Evolutionary conservation across 306 rosid species (phyloP), one percentile per base, ranked within the genome.

Genomic region (Dryas drummondii): DNA sequence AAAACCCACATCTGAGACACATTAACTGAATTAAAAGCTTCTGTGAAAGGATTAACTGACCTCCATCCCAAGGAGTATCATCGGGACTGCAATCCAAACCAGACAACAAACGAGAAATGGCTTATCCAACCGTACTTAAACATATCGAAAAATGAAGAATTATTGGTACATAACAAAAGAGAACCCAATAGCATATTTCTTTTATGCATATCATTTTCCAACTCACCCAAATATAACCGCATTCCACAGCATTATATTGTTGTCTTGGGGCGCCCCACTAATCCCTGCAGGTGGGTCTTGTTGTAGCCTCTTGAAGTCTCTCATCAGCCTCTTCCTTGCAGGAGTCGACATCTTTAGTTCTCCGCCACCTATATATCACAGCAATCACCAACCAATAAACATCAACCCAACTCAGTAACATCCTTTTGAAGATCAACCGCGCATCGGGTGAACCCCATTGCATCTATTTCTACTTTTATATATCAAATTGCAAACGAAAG

Each of bases 31-130:
- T 61, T 27, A 17, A 27, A 56, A 71, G 66, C 71, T 59, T 59
- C 15, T 47, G 75, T 5, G 63, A 56, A 83, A 70, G 62, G 73
- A 55, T 72, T 57, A 44, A 87, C 65, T 68, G 83, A 90, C 98
- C 98, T 94, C 98, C 98, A 82, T 94, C 98, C 98, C 98, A 94
- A 9, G 96, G 96, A 42, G 97, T 94, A 83, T 94, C 98, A 84
- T 91, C 97, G 1, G 98, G 98, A 72, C 98, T 94, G 93, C 76
- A 86, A 82, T 73, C 73, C 53, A 85, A 77, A 86, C 83, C 84
- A 86, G 82, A 85, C 86, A 87, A 87, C 76, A 81, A 83, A 82
- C 57, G 81, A 85, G 86, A 85, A 86, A 81, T 75, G 75, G 68
- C 86, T 87, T 84, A 86, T 77, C 76, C 83, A 84, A 72, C 57